Conservation (phyloP, 306 rosid species). For the Malus sylvestris region DNA sequence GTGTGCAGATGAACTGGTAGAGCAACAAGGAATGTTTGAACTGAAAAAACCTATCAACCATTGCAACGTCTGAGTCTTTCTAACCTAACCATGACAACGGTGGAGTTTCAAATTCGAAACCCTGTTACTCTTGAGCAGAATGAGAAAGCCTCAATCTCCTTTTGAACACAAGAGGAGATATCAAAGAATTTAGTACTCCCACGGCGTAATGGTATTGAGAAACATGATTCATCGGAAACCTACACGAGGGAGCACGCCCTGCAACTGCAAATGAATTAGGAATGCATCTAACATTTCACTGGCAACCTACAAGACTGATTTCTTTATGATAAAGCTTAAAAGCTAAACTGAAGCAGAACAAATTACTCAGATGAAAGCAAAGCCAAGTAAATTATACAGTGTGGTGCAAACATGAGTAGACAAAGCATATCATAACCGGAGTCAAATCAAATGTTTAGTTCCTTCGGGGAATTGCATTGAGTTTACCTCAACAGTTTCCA, state of each 20-base stretch:
- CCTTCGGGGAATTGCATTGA: background rate
- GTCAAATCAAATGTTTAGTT: constrained; percentile 8
- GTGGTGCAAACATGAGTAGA: constrained; percentile 6
- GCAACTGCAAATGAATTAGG: background rate
- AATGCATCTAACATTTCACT: background rate
- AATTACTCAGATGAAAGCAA: background rate
- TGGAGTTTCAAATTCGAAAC: background rate
- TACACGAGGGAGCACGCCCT: background rate
- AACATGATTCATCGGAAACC: no score
- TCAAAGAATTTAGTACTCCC: background rate
- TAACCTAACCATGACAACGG: background rate
- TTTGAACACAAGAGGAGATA: background rate
- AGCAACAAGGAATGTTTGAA: background rate
- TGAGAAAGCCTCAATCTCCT: background rate
- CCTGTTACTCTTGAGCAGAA: background rate
- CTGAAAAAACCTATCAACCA: background rate
- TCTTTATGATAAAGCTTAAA: background rate
- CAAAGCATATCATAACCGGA: constrained; percentile 17
- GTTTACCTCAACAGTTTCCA: constrained; percentile 11
- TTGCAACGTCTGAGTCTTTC: background rate
- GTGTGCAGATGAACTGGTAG: background rate
- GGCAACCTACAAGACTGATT: background rate
- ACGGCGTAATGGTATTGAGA: background rate
- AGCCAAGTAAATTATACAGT: constrained; percentile 1
- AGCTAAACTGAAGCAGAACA: background rate